A percentile compares a stretch with the other conserved stretches of the same genome.
phyloP scores from a whole-genome alignment of 2,329 filamentous ascomycete genomes.

The Exutisphaerella laricina region DNA sequence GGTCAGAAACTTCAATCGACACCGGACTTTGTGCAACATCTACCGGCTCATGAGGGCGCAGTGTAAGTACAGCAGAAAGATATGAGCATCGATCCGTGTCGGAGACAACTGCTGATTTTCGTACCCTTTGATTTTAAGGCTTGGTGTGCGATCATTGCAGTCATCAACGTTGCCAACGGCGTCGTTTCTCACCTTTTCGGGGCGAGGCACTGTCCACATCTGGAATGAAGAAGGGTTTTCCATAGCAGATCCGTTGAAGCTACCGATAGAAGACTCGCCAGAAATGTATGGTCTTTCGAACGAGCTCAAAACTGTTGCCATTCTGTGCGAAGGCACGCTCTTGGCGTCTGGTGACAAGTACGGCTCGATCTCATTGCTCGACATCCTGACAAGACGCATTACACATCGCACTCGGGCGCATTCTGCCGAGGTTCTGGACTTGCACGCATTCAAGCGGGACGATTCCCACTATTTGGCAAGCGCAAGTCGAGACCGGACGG shows the following conservation, averaged over 20 bases:
- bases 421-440: conserved; percentile 74
- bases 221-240: conserved; percentile 72
- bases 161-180: conserved; percentile 57
- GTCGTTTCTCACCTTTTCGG: conserved; percentile 85
- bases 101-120: too few relatives aligned
- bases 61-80: too few relatives aligned
- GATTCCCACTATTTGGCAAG: conserved; percentile 66
- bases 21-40: too few relatives aligned
- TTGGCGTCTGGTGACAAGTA: conserved; percentile 81
- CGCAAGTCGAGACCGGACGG: conserved; percentile 82
- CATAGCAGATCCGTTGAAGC: conserved; percentile 53
- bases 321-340: conserved; percentile 56
- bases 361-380: conserved; percentile 62
- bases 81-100: too few relatives aligned
- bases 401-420: conserved; percentile 77
- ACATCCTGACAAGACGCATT: conserved; percentile 56
- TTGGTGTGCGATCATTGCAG: conserved; percentile 66
- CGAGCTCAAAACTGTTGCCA: conserved; percentile 53
- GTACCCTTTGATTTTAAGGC: too few relatives aligned
- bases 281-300: conserved; percentile 47
- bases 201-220: conserved; percentile 70
- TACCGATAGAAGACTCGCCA: conserved; percentile 62
- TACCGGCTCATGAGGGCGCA: too few relatives aligned
- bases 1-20: too few relatives aligned
- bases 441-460: conserved; percentile 63